Conservation (phyloP, 441 rosid genomes). For the Capsella rubella region DNA sequence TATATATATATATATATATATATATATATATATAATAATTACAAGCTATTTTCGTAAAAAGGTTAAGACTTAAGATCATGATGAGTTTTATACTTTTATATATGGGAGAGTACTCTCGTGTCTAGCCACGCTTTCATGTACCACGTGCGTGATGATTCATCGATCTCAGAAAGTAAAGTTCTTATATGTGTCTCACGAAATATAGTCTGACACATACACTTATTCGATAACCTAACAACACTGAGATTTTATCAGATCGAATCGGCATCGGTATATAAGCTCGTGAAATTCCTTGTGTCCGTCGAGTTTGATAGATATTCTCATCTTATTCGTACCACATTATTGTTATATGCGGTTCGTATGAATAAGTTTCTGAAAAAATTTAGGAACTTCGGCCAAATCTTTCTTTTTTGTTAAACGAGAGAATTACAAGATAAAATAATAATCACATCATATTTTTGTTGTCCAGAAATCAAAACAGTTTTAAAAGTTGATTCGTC, state of each 20-base stretch:
- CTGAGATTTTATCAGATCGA: constrained; percentile 8
- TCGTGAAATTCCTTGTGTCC: constrained; percentile 6
- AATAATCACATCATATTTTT: neutral
- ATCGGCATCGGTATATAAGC: constrained; percentile 16
- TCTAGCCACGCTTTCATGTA: neutral
- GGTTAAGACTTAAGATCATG: neutral
- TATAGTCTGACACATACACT: neutral
- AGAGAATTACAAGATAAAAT: neutral
- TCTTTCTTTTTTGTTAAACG: neutral
- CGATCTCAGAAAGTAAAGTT: neutral
- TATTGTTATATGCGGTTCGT: neutral
- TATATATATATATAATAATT: too few relatives aligned
- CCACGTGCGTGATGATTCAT: neutral
- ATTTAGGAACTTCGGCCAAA: neutral
- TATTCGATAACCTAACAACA: constrained; percentile 34
- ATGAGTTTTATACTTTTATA: neutral
- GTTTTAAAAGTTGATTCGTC: constrained; percentile 31
- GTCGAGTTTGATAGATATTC: constrained; percentile 25
- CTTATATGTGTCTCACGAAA: neutral
- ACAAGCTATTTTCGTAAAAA: neutral
- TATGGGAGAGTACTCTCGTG: neutral
- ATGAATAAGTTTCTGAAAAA: neutral
- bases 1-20: too few relatives aligned
- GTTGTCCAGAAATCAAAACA: constrained; percentile 1
- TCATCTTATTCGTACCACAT: constrained; percentile 6